These are phyloP conservation scores for Zymoseptoria crescenta DNA, from an alignment of 2,329 filamentous ascomycete species.

Conservation along the genomic window DNA sequence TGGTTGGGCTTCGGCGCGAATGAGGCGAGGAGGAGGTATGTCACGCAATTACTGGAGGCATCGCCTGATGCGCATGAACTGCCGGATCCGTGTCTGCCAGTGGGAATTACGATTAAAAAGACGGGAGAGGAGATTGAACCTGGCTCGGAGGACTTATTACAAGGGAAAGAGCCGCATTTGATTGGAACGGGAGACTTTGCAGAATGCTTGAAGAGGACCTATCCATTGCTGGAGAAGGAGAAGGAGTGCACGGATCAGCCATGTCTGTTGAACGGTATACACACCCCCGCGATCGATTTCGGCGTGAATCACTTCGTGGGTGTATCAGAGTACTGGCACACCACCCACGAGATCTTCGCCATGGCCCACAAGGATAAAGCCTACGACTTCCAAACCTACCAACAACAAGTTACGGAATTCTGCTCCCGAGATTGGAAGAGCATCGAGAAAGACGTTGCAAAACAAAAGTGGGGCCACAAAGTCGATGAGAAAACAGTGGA, in stretches of 20 bases:
- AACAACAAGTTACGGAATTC: conserved; percentile 74
- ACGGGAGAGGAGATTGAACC: conserved; percentile 53
- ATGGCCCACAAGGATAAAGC: conserved; percentile 66
- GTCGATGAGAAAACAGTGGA: conserved; percentile 65
- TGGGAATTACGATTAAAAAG: conserved; percentile 64
- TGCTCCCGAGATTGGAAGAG: conserved; percentile 75
- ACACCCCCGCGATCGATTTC: conserved; percentile 93
- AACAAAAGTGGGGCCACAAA: conserved; percentile 66
- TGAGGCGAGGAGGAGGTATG: conserved; percentile 75
- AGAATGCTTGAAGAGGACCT: conserved; percentile 73
- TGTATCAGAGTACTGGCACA: conserved; percentile 98
- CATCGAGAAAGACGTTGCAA: conserved; percentile 59
- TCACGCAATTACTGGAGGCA: conserved; percentile 65
- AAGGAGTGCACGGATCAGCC: conserved; percentile 73
- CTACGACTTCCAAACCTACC: conserved; percentile 87
- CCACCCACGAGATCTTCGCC: conserved; percentile 87
- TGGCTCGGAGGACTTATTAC: conserved; percentile 36
- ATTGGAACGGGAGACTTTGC: conserved; percentile 81
- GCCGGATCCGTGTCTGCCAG: conserved; percentile 84
- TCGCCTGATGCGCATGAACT: conserved; percentile 63
- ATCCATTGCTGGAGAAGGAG: conserved; percentile 83
- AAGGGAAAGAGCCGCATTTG: conserved; percentile 46
- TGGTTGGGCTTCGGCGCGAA: conserved; percentile 98
- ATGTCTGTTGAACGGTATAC: conserved; percentile 82
- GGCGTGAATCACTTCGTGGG: conserved; percentile 96